Evolutionary conservation across 176 grass and related monocot genomes (phyloP).

Genomic region (Oryza coarctata): DNA sequence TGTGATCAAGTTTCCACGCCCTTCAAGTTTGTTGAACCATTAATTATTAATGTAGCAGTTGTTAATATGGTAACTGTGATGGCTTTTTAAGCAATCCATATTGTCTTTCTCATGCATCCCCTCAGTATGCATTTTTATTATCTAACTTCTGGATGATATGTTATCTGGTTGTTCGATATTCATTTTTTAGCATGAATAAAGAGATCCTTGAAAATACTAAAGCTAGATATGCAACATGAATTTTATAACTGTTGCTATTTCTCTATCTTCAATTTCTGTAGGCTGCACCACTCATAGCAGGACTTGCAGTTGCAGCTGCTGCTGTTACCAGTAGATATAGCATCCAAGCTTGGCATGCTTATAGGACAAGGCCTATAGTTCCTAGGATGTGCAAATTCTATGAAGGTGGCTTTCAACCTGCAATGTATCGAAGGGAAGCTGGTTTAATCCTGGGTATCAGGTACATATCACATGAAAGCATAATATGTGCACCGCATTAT

Average conservation of each 20-base stretch:
- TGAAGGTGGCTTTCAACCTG: slow-evolving; percentile 89
- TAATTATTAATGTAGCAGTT: neutral
- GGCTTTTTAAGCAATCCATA: too few relatives aligned
- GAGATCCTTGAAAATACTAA: neutral
- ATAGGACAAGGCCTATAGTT: slow-evolving; percentile 75
- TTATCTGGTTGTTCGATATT: neutral
- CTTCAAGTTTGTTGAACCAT: neutral
- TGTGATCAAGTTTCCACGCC: neutral
- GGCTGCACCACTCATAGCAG: slow-evolving; percentile 73
- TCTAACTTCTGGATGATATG: neutral
- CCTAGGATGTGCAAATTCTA: slow-evolving; percentile 94
- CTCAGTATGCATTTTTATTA: neutral
- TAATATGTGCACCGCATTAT: neutral
- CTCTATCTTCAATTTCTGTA: slow-evolving; percentile 36
- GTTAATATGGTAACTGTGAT: neutral
- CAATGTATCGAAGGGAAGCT: slow-evolving; percentile 80
- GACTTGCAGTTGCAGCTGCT: slow-evolving; percentile 69
- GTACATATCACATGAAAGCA: slow-evolving; percentile 34
- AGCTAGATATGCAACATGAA: neutral
- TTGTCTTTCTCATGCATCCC: neutral
- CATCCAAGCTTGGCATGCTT: slow-evolving; percentile 89
- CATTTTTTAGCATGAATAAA: neutral
- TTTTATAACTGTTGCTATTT: neutral
- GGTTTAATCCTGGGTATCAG: slow-evolving; percentile 82
- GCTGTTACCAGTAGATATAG: slow-evolving; percentile 71